A percentile compares a stretch with the other conserved stretches of the same genome.
Evolutionary conservation across 1,139 yeast genomes (phyloP).

Genomic region (Lodderomyces elongisporus): DNA sequence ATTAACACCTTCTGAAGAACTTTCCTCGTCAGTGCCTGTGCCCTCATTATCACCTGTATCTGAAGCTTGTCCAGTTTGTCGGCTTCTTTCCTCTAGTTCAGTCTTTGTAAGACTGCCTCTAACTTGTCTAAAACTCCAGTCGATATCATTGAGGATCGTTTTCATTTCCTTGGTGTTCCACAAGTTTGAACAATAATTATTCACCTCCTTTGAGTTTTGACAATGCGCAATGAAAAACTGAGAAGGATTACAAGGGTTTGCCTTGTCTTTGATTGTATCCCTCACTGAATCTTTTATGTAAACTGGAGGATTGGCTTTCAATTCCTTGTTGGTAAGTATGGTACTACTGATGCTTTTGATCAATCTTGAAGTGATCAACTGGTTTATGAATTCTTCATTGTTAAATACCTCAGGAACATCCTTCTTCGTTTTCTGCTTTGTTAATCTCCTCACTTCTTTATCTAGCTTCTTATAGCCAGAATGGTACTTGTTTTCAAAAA

Average conservation of each 20-base stretch:
- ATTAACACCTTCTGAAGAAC: conserved; percentile 8
- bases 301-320: conserved; percentile 27
- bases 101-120: conserved; percentile 52
- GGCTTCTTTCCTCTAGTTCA: conserved; percentile 31
- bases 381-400: conserved; percentile 16
- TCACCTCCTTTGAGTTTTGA: conserved; percentile 35
- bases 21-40: conserved; percentile 19
- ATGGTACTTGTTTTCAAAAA: conserved; percentile 48
- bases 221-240: conserved; percentile 44
- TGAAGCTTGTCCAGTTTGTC: conserved; percentile 20
- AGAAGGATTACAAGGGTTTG: conserved; percentile 37
- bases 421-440: conserved; percentile 17
- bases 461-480: conserved; percentile 41
- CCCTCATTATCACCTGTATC: conserved; percentile 15
- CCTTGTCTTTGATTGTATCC: conserved; percentile 23
- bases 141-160: conserved; percentile 42
- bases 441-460: conserved; percentile 27
- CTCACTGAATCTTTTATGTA: conserved; percentile 26
- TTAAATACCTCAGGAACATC: conserved; percentile 19
- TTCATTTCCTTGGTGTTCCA: conserved; percentile 56
- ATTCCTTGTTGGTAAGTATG: conserved; percentile 24
- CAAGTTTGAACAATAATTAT: conserved; percentile 49
- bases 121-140: conserved; percentile 54
- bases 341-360: conserved; percentile 24
- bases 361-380: conserved; percentile 31